Percentiles rank a stretch among this genome's conserved stretches.
phyloP scores from a whole-genome alignment of 805 yeast genomes.

The Wickerhamiella siamensis region DNA sequence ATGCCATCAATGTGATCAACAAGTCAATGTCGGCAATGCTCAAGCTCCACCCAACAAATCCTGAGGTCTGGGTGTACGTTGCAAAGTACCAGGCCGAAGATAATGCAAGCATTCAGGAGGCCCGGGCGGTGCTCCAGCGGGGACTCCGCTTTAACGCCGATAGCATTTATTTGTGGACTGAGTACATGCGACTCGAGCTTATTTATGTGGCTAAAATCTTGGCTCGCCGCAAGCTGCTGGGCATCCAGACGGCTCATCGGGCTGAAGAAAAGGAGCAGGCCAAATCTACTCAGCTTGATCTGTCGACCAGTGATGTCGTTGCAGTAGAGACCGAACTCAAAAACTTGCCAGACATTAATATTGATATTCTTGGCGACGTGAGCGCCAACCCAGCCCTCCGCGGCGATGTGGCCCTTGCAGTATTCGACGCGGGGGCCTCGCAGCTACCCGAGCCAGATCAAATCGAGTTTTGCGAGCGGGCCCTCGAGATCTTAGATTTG shows the following conservation, averaged over 20 bases:
- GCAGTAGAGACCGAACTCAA: conserved; percentile 49
- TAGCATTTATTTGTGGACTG: conserved; percentile 58
- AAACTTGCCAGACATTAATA: conserved; percentile 72
- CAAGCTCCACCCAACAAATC: conserved; percentile 79
- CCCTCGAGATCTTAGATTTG: conserved; percentile 47
- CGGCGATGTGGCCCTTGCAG: conserved; percentile 57
- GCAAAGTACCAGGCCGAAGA: conserved; percentile 86
- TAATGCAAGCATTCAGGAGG: conserved; percentile 77
- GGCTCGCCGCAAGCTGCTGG: conserved; percentile 70
- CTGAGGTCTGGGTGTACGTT: conserved; percentile 86
- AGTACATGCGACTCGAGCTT: conserved; percentile 78
- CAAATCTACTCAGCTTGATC: conserved; percentile 22
- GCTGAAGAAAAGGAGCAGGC: conserved; percentile 26
- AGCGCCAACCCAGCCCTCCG: conserved; percentile 67
- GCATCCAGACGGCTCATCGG: conserved; percentile 39
- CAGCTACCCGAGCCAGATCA: conserved; percentile 28
- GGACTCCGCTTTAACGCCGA: conserved; percentile 75
- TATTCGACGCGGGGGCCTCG: conserved; percentile 54
- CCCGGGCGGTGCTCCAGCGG: conserved; percentile 72
- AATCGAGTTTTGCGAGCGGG: conserved; percentile 32
- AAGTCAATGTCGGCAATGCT: conserved; percentile 63
- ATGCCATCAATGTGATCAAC: conserved; percentile 22
- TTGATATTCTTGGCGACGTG: conserved; percentile 72
- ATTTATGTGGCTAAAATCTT: conserved; percentile 71
- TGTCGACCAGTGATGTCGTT: conserved; percentile 31